These are phyloP conservation scores for Hemileccinum rubropunctum DNA, from an alignment of 768 basidiomycete genomes.

Conservation along the genomic window DNA sequence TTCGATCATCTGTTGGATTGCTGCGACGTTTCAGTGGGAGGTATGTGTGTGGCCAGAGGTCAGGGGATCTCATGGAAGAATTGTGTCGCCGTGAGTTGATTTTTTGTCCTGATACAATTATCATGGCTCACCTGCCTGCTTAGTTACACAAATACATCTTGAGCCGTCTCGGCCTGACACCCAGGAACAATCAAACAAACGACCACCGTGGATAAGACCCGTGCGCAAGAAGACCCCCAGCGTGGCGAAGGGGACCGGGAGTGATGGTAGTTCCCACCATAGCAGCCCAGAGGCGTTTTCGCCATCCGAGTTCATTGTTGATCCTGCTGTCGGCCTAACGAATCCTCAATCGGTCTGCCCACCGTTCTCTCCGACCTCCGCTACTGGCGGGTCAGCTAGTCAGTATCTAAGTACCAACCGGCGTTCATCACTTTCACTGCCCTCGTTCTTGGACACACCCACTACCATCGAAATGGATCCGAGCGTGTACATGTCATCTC, in stretches of 20 bases:
- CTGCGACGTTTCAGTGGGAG: slow-evolving; percentile 85
- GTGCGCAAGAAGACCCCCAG: slow-evolving; percentile 72
- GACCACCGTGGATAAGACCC: slow-evolving; percentile 88
- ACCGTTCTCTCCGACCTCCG: slow-evolving; percentile 22
- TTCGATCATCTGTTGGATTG: slow-evolving; percentile 87
- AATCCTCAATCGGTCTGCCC: slow-evolving; percentile 24
- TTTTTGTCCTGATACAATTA: background rate
- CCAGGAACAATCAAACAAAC: slow-evolving; percentile 42
- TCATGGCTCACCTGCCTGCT: slow-evolving; percentile 12
- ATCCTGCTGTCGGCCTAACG: slow-evolving; percentile 31
- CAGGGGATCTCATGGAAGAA: slow-evolving; percentile 92
- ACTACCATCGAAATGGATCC: slow-evolving; percentile 48
- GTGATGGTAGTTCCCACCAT: slow-evolving; percentile 43
- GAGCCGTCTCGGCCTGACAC: slow-evolving; percentile 61
- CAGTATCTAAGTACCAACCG: slow-evolving; percentile 26
- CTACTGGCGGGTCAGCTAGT: slow-evolving; percentile 10
- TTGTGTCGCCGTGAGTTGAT: slow-evolving; percentile 76
- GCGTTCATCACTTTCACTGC: slow-evolving; percentile 21
- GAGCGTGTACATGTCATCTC: slow-evolving; percentile 49
- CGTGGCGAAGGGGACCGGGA: slow-evolving; percentile 43
- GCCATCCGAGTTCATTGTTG: slow-evolving; percentile 61
- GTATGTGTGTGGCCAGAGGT: slow-evolving; percentile 88
- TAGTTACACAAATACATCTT: slow-evolving; percentile 84
- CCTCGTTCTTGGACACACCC: slow-evolving; percentile 29
- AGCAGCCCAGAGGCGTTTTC: slow-evolving; percentile 66